These are phyloP conservation scores for Fusarium multiceps DNA, from an alignment of 2,329 filamentous ascomycete species.

Conservation along the genomic window DNA sequence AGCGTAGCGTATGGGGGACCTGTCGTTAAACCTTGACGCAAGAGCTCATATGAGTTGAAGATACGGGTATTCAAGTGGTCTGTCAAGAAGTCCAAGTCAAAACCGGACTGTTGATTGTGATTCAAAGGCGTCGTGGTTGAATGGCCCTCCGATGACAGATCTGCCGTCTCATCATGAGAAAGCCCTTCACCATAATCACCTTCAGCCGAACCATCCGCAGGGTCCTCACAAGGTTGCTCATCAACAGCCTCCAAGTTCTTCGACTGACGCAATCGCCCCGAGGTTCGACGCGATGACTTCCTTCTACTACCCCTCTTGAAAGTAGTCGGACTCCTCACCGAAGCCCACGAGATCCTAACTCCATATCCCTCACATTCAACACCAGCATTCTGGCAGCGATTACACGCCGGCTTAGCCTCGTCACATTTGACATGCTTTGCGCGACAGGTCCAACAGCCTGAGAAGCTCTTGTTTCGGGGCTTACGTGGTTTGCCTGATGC, in stretches of 20 bases:
- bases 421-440: conserved; percentile 44
- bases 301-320: conserved; percentile 21
- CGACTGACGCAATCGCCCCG: conserved; percentile 1
- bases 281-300: conserved; percentile 16
- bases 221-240: neutral
- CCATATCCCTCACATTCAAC: conserved; percentile 41
- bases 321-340: conserved; percentile 40
- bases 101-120: neutral
- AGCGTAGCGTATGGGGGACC: conserved; percentile 8
- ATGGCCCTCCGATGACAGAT: neutral
- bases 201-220: neutral
- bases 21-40: conserved; percentile 27
- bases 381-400: conserved; percentile 36
- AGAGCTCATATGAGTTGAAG: conserved; percentile 38
- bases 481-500: conserved; percentile 35
- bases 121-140: neutral
- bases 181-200: neutral
- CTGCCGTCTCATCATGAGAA: neutral
- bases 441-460: conserved; percentile 45
- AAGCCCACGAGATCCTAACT: conserved; percentile 41
- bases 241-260: neutral
- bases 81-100: conserved; percentile 8
- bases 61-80: conserved; percentile 27
- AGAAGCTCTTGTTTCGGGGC: conserved; percentile 43
- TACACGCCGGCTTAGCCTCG: conserved; percentile 36